Percentiles rank a stretch among this genome's conserved stretches.
Conservation (phyloP, 73 alveolate genomes). For the Effrenium voratum region DNA sequence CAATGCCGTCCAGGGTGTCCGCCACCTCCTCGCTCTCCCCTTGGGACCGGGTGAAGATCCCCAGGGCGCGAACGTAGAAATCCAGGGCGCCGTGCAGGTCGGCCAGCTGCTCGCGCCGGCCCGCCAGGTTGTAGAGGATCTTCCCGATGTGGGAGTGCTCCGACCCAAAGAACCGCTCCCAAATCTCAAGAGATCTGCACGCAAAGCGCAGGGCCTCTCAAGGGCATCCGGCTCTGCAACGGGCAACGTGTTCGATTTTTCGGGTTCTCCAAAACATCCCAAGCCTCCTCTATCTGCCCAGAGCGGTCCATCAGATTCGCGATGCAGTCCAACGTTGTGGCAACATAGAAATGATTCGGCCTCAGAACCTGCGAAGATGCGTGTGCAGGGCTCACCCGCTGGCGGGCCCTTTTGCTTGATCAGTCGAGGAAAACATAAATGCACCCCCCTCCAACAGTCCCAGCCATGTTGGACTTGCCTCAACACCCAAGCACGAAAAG, state of each 20-base stretch:
- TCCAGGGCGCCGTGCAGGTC: constrained; percentile 16
- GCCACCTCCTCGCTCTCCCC: constrained; percentile 30
- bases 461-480: neutral
- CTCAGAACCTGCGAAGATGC: constrained; percentile 28
- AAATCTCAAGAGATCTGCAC: constrained; percentile 38
- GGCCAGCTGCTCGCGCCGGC: constrained; percentile 54
- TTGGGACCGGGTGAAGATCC: neutral
- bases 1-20: constrained; percentile 33
- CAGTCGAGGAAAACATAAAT: neutral
- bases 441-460: neutral
- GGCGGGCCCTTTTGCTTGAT: neutral
- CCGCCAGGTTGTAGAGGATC: constrained; percentile 83
- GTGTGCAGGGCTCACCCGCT: neutral
- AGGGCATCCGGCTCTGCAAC: neutral
- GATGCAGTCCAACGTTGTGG: constrained; percentile 65
- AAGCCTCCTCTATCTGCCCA: constrained; percentile 45
- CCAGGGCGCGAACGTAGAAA: constrained; percentile 44
- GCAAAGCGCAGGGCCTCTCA: constrained; percentile 57
- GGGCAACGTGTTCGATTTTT: neutral
- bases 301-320: constrained; percentile 52
- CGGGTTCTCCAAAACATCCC: neutral
- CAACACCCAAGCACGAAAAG: neutral
- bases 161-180: constrained; percentile 66
- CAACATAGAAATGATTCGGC: constrained; percentile 57
- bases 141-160: constrained; percentile 46